These are phyloP conservation scores for Vigna reflexopilosa DNA, from an alignment of 306 rosid genomes.

Conservation along the genomic window DNA sequence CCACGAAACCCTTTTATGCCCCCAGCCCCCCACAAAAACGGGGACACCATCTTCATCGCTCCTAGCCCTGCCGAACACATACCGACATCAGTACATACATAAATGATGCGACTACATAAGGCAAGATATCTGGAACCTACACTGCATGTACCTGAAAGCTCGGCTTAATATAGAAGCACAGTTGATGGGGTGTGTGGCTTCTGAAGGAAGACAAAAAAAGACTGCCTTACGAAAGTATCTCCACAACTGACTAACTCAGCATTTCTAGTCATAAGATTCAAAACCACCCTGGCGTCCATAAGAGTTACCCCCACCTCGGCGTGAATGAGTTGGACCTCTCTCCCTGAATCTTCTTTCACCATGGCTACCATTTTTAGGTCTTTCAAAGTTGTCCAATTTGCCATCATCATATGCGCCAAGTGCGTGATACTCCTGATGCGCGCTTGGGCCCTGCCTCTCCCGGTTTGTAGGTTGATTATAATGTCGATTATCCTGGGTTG, in stretches of 20 bases:
- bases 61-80: conserved; percentile 45
- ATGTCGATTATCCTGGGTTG: conserved; percentile 65
- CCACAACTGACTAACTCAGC: conserved; percentile 48
- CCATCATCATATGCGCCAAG: conserved; percentile 67
- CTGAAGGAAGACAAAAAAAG: conserved; percentile 39
- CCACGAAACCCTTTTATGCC: conserved; percentile 46
- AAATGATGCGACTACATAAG: conserved; percentile 20
- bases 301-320: conserved; percentile 81
- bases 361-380: conserved; percentile 63
- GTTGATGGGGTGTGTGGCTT: conserved; percentile 41
- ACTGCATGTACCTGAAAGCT: conserved; percentile 51
- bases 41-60: conserved; percentile 46
- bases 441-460: conserved; percentile 74
- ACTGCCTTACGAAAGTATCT: conserved; percentile 16
- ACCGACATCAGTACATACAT: conserved; percentile 48
- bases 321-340: conserved; percentile 71
- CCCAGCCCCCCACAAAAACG: conserved; percentile 43
- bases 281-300: conserved; percentile 63
- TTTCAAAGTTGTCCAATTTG: conserved; percentile 53
- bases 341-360: conserved; percentile 69
- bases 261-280: conserved; percentile 48
- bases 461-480: conserved; percentile 57
- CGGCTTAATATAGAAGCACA: conserved; percentile 42
- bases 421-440: conserved; percentile 82
- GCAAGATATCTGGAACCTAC: conserved; percentile 23